Evolutionary conservation across 1,284 basidiomycete genomes (phyloP).

Genomic region (Puccinia coronata): DNA sequence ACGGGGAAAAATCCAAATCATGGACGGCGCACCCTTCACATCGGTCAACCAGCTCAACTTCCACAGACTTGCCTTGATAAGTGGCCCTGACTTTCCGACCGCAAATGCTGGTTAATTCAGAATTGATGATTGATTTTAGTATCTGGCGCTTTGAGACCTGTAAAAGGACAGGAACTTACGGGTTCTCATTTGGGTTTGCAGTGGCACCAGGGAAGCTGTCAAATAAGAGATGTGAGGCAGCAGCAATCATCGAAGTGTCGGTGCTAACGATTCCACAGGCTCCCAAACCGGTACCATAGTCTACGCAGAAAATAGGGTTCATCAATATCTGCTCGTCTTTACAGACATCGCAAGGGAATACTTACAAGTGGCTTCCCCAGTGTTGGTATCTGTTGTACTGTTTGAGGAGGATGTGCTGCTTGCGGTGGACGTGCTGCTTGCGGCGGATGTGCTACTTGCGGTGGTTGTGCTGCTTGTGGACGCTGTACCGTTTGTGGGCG

Average conservation of each 20-base stretch:
- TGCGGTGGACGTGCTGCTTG: background rate
- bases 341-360: background rate
- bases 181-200: conserved; percentile 68
- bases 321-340: background rate
- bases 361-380: conserved; percentile 47
- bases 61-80: conserved; percentile 62
- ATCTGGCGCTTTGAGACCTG: too few relatives aligned
- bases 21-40: conserved; percentile 65
- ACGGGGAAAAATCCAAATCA: conserved; percentile 64
- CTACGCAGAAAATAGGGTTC: background rate
- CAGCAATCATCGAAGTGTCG: conserved; percentile 65
- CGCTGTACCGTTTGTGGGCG: too few relatives aligned
- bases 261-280: conserved; percentile 69
- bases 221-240: conserved; percentile 66
- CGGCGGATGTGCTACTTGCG: too few relatives aligned
- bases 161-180: conserved; percentile 53
- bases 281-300: conserved; percentile 67
- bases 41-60: conserved; percentile 66
- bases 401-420: too few relatives aligned
- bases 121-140: too few relatives aligned
- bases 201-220: conserved; percentile 64
- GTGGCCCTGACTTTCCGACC: conserved; percentile 36
- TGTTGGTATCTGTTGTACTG: background rate
- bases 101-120: conserved; percentile 43
- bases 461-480: too few relatives aligned